phyloP scores from a whole-genome alignment of 163 green algal genomes.

The Trebouxia gelatinosa region DNA sequence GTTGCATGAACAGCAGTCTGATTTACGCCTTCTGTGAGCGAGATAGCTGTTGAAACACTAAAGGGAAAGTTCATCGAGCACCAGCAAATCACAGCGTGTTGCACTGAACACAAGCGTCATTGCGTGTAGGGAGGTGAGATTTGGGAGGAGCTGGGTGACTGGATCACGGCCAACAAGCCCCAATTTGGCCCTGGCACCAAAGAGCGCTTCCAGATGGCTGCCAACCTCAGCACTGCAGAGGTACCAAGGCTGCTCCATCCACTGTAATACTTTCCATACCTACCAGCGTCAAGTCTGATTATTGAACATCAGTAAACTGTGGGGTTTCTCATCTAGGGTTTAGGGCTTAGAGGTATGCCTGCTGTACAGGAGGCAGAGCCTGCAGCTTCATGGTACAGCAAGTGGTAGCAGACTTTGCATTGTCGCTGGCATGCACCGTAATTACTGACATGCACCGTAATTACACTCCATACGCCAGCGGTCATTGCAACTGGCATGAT shows the following conservation, averaged over 20 bases:
- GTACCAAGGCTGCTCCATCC: not conserved
- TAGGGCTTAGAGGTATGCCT: not conserved
- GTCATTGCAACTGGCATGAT: no score
- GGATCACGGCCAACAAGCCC: conserved; percentile 45
- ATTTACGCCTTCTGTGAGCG: no score
- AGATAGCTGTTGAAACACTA: no score
- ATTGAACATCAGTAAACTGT: not conserved
- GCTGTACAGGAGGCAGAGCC: not conserved
- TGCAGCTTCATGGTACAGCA: not conserved
- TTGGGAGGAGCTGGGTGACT: conserved; percentile 37
- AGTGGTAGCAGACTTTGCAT: not conserved
- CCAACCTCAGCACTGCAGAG: conserved; percentile 59
- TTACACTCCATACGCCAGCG: no score
- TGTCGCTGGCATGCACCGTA: not conserved
- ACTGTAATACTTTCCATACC: not conserved
- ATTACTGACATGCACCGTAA: not conserved
- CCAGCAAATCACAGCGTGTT: not conserved
- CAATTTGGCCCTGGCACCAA: conserved; percentile 70
- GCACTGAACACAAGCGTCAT: not conserved
- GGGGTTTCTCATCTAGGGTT: not conserved
- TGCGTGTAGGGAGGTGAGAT: conserved; percentile 10
- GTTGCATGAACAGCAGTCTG: not conserved
- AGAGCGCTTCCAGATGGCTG: conserved; percentile 74
- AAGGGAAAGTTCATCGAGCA: no score
- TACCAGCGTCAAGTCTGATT: not conserved